Evolutionary conservation across 2,329 filamentous ascomycete species (phyloP), one percentile per base, ranked within the genome.

Genomic region (Magnaporthiopsis poae): DNA sequence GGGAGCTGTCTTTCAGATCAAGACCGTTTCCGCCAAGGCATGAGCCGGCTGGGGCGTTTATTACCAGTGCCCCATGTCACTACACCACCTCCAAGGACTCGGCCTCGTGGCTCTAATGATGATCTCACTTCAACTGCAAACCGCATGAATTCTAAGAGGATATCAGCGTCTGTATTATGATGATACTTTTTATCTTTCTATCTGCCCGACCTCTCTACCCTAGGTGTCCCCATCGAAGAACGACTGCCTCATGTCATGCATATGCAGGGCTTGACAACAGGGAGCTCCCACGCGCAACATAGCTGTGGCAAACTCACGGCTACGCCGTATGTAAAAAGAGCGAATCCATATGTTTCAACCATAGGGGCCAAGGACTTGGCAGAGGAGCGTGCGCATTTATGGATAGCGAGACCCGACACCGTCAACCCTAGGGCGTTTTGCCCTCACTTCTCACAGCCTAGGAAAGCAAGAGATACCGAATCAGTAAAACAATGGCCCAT

Each of bases 1-100:
- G 0, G 86, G 86, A 7, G 95, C 94, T 52, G 91, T 93, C 0
- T 99, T 99, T 76, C 95, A 99, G 79, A 97, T 99, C 76, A 96
- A 96, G 80, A 95, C 91, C 59, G 80, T 89, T 65, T 84, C 87
- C 33, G 77, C 84, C 39, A 92, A 92, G 78, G 78, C 85, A 73
- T 90, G 80, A 62, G 46, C 62, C 13, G 13, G 46, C 7, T 18
- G n/a, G 18, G 29, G 33, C 46, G 21, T 39, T n/a, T n/a, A 5
- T 31, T 31, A 31, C 29, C 7, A 21, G 3, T 46, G 15, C 18
- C 39, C 39, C 15, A 21, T 5, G 3, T 21, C 13, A 2, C 21
- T 4, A 21, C 11, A 35, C 33, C 35, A 36, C 29, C 18, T 15
- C 18, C 39, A 21, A 1, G 39, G 18, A 46, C 39, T 46, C 39